Base-by-base conservation (phyloP, 371 early-diverging fungal species). In the Actinomucor elegans region DNA sequence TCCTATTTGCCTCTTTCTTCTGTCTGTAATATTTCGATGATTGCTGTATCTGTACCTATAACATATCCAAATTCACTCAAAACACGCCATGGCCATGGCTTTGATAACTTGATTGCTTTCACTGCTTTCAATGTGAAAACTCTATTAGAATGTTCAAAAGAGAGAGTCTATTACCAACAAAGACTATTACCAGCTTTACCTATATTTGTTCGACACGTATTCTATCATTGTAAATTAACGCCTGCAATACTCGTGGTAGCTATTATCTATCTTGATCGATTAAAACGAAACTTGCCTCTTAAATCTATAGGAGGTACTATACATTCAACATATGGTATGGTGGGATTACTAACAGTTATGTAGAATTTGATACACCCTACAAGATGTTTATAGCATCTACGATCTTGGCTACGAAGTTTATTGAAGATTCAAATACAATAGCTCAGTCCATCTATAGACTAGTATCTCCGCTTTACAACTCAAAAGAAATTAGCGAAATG, bases 301-400 rank as follows among this genome's bases (percentile, higher is more conserved):
- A 65, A 76, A 53, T 86, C 90, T 36, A 78, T 79, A 52, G 88
- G 87, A 28, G 72, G 72, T 71, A 57, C 29, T 23, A 42, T 20
- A 28, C 15, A 28, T 28, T 7, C 17, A 11, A 24, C 12, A 18
- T 33, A 11, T 17, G 1, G 12, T 28, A 7, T 47, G n/a, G n/a
- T n/a, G n/a, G n/a, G n/a, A n/a, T 20, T 26, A 28, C 21, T 41
- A 20, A 48, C 2, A 33, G 23, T 15, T 11, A 11, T 28, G 32
- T 61, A 73, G 84, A 86, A 50, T 80, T 78, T 38, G 90, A 87
- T 53, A 87, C 90, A n/a, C 88, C 88, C 15, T 86, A 87, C 59
- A 80, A 85, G 52, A 78, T 90, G 50, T 86, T 88, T 52, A 59
- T 88, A 57, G 87, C 86, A 2, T 80, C 90, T 9, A 67, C 88